Base-by-base conservation (phyloP, 495 filamentous ascomycete genomes). In the Tuber indicum region DNA sequence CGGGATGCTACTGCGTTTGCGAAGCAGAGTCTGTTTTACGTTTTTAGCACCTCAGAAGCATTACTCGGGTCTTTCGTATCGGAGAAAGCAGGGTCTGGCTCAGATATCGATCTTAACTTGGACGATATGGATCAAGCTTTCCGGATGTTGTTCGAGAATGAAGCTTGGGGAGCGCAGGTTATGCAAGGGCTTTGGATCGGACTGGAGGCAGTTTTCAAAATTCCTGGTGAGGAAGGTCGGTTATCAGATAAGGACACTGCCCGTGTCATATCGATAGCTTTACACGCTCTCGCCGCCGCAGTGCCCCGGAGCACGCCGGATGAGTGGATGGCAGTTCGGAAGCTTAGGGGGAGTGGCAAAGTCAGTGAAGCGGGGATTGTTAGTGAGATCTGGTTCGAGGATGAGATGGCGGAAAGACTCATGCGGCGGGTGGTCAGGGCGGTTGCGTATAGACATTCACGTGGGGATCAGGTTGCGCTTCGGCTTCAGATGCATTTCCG, bases 141-240 rank as follows among this genome's bases (percentile, higher is more conserved):
- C 45, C 77, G 77, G 26, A 66, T 74, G 32, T 81, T 83, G 45
- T 46, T 71, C 26, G n/a, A 78, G 70, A 82, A 82, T 16, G 36
- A 70, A 1, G 75, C 78, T 16, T 83, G 79, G 82, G 75, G 76
- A 80, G 86, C 87, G 66, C 84, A 93, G 74, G 87, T 93, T 0
- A 90, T 93, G 72, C 88, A 94, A 79, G 93, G 91, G 76, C 84
- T 97, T 8, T 96, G 94, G 93, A 87, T 87, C 81, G 88, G 91
- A 12, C 83, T 91, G n/a, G 89, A 89, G 39, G 85, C 87, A 49
- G 84, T 95, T 19, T 95, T 93, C 84, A 85, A 23, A 17, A 69
- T 75, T 23, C 75, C 73, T 23, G 85, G 85, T 23, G 83, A 85
- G 62, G 85, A 86, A 72, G 58, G 58, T 36, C 58, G 58, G 26